These are phyloP conservation scores for Lathyrus sativus DNA, from an alignment of 306 rosid genomes.

Conservation along the genomic window DNA sequence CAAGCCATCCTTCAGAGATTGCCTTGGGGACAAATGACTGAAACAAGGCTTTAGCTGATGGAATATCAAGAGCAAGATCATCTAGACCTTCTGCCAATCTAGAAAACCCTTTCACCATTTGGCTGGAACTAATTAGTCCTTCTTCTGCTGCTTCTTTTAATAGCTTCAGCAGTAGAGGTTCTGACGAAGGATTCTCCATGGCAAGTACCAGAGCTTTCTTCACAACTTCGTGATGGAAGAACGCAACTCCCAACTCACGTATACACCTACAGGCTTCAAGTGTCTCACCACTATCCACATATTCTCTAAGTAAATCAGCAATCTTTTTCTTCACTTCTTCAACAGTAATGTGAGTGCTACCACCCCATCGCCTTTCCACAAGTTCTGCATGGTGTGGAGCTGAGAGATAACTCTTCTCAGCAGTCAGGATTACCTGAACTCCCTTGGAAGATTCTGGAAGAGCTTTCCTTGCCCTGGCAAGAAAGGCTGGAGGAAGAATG, in stretches of 20 bases:
- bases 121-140: constrained; percentile 93
- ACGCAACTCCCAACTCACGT: constrained; percentile 88
- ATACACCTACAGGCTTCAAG: constrained; percentile 92
- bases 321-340: constrained; percentile 95
- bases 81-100: constrained; percentile 90
- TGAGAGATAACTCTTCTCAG: constrained; percentile 94
- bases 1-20: constrained; percentile 91
- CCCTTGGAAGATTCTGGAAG: constrained; percentile 92
- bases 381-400: constrained; percentile 99
- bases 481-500: constrained; percentile 94
- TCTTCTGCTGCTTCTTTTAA: constrained; percentile 95
- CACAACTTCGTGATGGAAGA: constrained; percentile 98
- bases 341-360: constrained; percentile 92
- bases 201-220: constrained; percentile 87
- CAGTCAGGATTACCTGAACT: constrained; percentile 71
- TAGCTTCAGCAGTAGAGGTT: constrained; percentile 64
- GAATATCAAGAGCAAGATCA: constrained; percentile 98
- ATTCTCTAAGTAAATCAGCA: constrained; percentile 76
- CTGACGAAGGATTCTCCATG: constrained; percentile 80
- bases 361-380: constrained; percentile 98
- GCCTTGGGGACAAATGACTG: constrained; percentile 76
- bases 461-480: constrained; percentile 79
- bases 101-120: constrained; percentile 93
- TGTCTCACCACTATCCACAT: constrained; percentile 79
- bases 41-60: constrained; percentile 72